These are phyloP conservation scores for Fistulina hepatica DNA, from an alignment of 1,284 basidiomycete genomes.

Conservation along the genomic window DNA sequence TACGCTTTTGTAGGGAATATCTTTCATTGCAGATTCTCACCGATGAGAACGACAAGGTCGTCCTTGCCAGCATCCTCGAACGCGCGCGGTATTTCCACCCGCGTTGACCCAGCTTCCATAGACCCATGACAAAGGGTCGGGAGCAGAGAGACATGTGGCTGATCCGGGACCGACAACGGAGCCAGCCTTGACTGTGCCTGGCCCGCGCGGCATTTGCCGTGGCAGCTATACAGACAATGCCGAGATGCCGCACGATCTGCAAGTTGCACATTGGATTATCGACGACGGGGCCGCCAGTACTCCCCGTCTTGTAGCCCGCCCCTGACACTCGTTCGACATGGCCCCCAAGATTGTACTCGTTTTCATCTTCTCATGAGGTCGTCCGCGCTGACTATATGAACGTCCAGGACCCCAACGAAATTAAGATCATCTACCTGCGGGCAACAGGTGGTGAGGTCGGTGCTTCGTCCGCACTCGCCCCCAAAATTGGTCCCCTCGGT, in stretches of 20 bases:
- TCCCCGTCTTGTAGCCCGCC: too few relatives aligned
- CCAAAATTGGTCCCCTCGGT: slow-evolving; percentile 99
- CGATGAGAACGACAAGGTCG: slow-evolving; percentile 75
- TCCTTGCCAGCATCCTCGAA: slow-evolving; percentile 75
- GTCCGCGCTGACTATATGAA: slow-evolving; percentile 12
- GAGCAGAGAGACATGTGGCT: neutral
- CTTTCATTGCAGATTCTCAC: slow-evolving; percentile 37
- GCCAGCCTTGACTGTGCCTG: neutral
- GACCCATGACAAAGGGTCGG: slow-evolving; percentile 49
- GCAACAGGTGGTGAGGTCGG: slow-evolving; percentile 99
- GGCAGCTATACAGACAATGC: neutral
- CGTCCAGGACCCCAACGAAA: slow-evolving; percentile 78
- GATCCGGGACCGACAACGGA: neutral
- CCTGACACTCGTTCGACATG: slow-evolving; percentile 32
- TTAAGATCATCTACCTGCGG: slow-evolving; percentile 99
- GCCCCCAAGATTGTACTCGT: slow-evolving; percentile 62
- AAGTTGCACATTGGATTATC: slow-evolving; percentile 4
- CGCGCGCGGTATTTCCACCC: slow-evolving; percentile 61
- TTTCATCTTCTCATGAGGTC: neutral
- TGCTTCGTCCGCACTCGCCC: slow-evolving; percentile 96
- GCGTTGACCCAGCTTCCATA: slow-evolving; percentile 59
- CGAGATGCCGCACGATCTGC: slow-evolving; percentile 1
- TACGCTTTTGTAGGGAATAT: slow-evolving; percentile 11
- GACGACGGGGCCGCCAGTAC: slow-evolving; percentile 1
- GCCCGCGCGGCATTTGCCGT: neutral